phyloP scores from a whole-genome alignment of 257 asterid species.

The Solanum pinnatisectum region DNA sequence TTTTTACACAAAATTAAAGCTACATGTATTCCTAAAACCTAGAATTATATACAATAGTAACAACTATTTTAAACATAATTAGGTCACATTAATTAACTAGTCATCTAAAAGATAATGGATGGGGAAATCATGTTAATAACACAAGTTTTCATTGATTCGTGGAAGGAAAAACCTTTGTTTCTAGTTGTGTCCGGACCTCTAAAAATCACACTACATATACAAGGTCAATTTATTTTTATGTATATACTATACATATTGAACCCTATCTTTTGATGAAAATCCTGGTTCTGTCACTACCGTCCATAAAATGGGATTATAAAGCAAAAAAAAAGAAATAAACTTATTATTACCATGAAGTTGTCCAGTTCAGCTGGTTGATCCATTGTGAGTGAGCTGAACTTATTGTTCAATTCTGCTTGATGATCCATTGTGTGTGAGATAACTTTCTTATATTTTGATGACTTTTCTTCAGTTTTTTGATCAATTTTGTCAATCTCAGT shows the following conservation, averaged over 20 bases:
- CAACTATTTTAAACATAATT: neutral
- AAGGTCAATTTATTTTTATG: neutral
- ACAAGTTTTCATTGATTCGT: neutral
- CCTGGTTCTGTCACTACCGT: neutral
- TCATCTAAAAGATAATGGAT: neutral
- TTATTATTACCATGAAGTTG: conserved; percentile 35
- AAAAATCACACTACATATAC: neutral
- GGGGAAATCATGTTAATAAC: neutral
- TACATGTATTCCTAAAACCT: neutral
- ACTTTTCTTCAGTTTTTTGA: neutral
- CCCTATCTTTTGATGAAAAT: neutral
- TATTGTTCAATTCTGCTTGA: conserved; percentile 25
- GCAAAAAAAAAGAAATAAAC: neutral
- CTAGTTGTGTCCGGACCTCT: neutral
- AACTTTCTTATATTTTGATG: neutral
- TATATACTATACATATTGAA: neutral
- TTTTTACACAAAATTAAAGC: neutral
- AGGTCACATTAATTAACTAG: neutral
- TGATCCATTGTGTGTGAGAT: neutral
- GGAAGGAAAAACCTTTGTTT: neutral
- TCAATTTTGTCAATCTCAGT: neutral
- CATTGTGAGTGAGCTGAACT: neutral
- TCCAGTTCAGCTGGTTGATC: conserved; percentile 30
- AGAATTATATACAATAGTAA: neutral
- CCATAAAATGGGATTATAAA: neutral